Conservation (phyloP, 768 basidiomycete species). For the Coprinellus micaceus region DNA sequence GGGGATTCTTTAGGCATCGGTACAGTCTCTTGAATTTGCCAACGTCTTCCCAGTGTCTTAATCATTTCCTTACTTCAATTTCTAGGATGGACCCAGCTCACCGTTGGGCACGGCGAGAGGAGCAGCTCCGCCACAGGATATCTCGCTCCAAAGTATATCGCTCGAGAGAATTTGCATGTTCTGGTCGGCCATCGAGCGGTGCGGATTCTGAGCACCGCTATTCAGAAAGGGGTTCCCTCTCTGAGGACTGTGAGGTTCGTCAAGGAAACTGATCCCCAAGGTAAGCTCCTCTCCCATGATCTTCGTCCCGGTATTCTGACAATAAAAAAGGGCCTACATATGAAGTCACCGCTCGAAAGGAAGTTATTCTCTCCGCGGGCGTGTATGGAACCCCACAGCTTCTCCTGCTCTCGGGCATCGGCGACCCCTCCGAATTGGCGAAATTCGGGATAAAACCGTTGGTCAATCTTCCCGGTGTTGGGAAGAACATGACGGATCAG, state of each 20-base stretch:
- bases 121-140: slow-evolving; percentile 21
- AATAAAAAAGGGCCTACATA: neutral
- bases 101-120: slow-evolving; percentile 13
- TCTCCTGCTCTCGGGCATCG: slow-evolving; percentile 27
- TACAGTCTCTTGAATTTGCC: too few species aligned
- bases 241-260: slow-evolving; percentile 5
- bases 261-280: neutral
- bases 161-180: slow-evolving; percentile 21
- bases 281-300: neutral
- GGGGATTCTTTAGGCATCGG: slow-evolving; percentile 40
- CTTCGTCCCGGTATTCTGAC: neutral
- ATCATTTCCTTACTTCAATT: neutral
- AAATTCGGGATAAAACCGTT: slow-evolving; percentile 15
- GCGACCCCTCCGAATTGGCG: slow-evolving; percentile 15
- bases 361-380: slow-evolving; percentile 31
- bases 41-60: too few species aligned
- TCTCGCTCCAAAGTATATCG: slow-evolving; percentile 15
- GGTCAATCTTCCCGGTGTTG: slow-evolving; percentile 25
- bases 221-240: neutral
- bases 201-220: neutral
- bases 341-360: slow-evolving; percentile 21
- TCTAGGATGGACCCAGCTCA: slow-evolving; percentile 10
- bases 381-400: slow-evolving; percentile 26
- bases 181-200: slow-evolving; percentile 10
- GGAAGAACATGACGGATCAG: slow-evolving; percentile 29